Percentiles rank a stretch among this genome's conserved stretches.
phyloP scores from a whole-genome alignment of 306 rosid species.

The Rosa lucieae region DNA sequence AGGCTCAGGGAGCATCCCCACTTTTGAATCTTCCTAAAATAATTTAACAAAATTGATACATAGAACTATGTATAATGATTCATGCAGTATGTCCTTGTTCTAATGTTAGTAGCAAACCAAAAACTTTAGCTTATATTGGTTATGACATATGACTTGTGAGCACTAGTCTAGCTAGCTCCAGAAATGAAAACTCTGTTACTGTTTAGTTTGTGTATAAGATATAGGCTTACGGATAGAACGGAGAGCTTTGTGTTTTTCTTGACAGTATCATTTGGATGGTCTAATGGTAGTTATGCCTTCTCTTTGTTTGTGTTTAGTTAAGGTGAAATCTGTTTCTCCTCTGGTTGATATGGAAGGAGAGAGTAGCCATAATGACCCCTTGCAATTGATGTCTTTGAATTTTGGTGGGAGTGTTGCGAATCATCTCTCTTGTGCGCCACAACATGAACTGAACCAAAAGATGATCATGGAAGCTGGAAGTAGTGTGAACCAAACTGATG shows the following conservation, averaged over 20 bases:
- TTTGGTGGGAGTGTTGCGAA: conserved; percentile 30
- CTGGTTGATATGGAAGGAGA: conserved; percentile 54
- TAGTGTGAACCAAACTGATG: conserved; percentile 29
- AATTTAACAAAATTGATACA: not conserved
- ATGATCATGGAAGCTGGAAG: conserved; percentile 29
- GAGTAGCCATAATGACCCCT: conserved; percentile 33
- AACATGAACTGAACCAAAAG: conserved; percentile 33
- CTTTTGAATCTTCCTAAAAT: not conserved
- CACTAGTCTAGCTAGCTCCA: not conserved
- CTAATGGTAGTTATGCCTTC: not conserved
- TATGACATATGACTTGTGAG: not conserved
- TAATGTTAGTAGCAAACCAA: not conserved
- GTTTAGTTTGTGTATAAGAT: not conserved
- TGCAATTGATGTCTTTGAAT: conserved; percentile 29
- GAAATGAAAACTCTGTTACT: not conserved
- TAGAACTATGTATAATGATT: not conserved
- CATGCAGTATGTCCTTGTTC: not conserved
- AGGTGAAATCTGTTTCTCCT: conserved; percentile 5
- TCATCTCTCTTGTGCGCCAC: conserved; percentile 31
- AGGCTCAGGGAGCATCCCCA: not conserved
- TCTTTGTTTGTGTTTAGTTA: conserved; percentile 23
- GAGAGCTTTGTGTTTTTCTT: not conserved
- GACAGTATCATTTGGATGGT: not conserved
- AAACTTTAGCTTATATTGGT: not conserved
- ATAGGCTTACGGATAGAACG: not conserved